Base-by-base conservation (phyloP, 306 rosid genomes). In the Vigna radiata region DNA sequence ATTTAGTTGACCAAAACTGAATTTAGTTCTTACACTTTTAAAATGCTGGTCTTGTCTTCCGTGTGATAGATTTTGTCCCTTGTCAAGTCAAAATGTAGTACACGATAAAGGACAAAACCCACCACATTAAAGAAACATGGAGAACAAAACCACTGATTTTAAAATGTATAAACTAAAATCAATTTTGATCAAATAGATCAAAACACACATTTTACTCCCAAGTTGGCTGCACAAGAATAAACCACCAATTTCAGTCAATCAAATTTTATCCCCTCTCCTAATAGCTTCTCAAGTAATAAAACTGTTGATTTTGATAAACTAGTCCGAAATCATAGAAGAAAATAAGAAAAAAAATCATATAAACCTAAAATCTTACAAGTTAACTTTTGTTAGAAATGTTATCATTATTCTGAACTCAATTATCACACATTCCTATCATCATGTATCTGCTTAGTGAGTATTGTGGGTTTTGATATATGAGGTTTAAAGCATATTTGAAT, bases 151-250 rank as follows among this genome's bases (percentile, higher is more conserved):
- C 39, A 59, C 37, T 4, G 7, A 12, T 59, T 27, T 5, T 59
- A 59, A 25, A 27, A 59, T 27, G 10, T 59, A 27, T 0, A 8
- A 1, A 27, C 39, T 59, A 59, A 59, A 12, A 27, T 27, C 4
- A 12, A 13, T 59, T 5, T 27, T 59, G 2, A 19, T 5, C 16
- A 55, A 9, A 21, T 55, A 55, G 33, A 55, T 2, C 60, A 10
- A 19, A 54, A 54, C 44, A 8, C 5, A 54, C 29, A 7, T 18
- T 56, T 23, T 56, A 56, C 3, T 77, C 61, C 23, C 81, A 64
- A 66, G 60, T 53, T 18, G 53, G 55, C 70, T 68, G 37, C 14
- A 29, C 9, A 39, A 72, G 41, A 29, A 2, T 25, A 59, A 25
- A 59, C 41, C 41, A 29, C 15, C 41, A 14, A 52, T 23, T 4